Conservation (phyloP, 148 eudicot genomes). For the Vaccinium darrowii region DNA sequence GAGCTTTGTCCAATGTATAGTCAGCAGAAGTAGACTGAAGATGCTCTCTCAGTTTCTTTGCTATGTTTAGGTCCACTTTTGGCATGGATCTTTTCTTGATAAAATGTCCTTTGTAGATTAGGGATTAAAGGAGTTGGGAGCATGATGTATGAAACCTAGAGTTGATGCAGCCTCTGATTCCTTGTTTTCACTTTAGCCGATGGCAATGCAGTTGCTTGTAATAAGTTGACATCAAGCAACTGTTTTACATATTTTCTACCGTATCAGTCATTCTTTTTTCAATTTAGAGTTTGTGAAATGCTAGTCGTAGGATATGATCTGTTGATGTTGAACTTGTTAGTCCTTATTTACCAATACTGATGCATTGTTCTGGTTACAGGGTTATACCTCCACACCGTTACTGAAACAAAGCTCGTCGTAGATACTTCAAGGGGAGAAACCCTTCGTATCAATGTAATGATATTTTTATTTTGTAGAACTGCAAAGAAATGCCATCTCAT, state of each 20-base stretch:
- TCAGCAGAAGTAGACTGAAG: not conserved
- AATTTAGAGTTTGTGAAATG: not conserved
- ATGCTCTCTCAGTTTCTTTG: not conserved
- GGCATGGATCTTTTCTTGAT: not conserved
- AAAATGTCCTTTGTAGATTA: not conserved
- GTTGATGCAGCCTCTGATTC: not conserved
- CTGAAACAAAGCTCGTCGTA: slow-evolving; percentile 78
- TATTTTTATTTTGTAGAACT: not conserved
- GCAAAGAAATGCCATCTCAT: not conserved
- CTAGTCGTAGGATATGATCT: not conserved
- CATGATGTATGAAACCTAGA: not conserved
- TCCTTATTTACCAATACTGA: slow-evolving; percentile 10
- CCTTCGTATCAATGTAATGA: slow-evolving; percentile 71
- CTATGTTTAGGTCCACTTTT: not conserved
- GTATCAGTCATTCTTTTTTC: not conserved
- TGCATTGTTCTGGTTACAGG: slow-evolving; percentile 42
- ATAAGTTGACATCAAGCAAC: not conserved
- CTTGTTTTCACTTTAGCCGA: not conserved
- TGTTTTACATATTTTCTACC: not conserved
- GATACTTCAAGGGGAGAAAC: slow-evolving; percentile 89
- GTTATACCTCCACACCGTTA: slow-evolving; percentile 57
- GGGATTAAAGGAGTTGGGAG: not conserved
- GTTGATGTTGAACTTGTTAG: not conserved
- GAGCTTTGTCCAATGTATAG: no score
- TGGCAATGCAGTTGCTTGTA: not conserved